Evolutionary conservation across 805 yeast species (phyloP).

Genomic region (Candida nemodendra): DNA sequence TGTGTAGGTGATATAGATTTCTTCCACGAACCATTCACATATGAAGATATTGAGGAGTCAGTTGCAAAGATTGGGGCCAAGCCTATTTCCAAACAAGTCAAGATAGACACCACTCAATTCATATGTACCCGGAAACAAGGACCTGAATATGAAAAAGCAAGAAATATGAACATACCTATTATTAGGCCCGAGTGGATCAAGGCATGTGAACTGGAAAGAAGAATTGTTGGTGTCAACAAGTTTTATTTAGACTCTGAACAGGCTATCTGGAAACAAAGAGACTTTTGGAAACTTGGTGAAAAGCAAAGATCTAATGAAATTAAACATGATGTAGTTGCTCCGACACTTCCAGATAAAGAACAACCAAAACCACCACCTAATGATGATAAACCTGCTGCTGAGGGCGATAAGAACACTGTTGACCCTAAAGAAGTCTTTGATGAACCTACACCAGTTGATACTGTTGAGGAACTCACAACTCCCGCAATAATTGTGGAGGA

Average conservation of each 20-base stretch:
- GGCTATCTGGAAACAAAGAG: slow-evolving; percentile 42
- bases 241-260: slow-evolving; percentile 63
- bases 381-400: slow-evolving; percentile 14
- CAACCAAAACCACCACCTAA: slow-evolving; percentile 16
- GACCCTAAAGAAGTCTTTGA: slow-evolving; percentile 19
- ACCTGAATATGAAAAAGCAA: slow-evolving; percentile 69
- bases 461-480: slow-evolving; percentile 6
- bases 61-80: slow-evolving; percentile 77
- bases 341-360: slow-evolving; percentile 12
- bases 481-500: slow-evolving; percentile 13
- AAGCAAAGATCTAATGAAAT: slow-evolving; percentile 4
- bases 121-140: slow-evolving; percentile 70
- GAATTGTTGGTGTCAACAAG: slow-evolving; percentile 91
- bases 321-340: slow-evolving; percentile 4
- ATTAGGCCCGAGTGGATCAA: slow-evolving; percentile 96
- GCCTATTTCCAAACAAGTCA: slow-evolving; percentile 69
- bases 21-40: slow-evolving; percentile 43
- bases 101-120: slow-evolving; percentile 92
- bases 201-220: slow-evolving; percentile 85
- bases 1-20: slow-evolving; percentile 81
- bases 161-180: slow-evolving; percentile 83
- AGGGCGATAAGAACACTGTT: slow-evolving; percentile 14
- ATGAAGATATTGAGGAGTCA: slow-evolving; percentile 60
- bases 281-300: slow-evolving; percentile 35
- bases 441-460: slow-evolving; percentile 16